phyloP scores from a whole-genome alignment of 164 flowering plant genomes.

The Chloranthus sessilifolius region DNA sequence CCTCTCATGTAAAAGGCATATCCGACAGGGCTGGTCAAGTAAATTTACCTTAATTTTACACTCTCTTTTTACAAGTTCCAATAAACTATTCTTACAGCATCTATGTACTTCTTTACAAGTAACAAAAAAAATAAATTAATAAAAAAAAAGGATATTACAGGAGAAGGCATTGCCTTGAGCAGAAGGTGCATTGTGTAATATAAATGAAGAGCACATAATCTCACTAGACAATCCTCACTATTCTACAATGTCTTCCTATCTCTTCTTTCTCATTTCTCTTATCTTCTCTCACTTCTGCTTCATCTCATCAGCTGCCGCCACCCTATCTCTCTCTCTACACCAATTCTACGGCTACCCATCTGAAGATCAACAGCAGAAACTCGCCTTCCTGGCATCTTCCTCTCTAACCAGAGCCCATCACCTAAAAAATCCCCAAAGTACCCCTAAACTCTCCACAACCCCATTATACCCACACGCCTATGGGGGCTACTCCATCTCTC shows the following conservation, averaged over 20 bases:
- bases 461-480: conserved; percentile 43
- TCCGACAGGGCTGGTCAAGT: no score
- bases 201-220: conserved; percentile 3
- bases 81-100: no score
- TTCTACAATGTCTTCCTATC: conserved; percentile 23
- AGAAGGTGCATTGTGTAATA: no score
- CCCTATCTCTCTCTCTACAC: conserved; percentile 29
- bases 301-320: conserved; percentile 11
- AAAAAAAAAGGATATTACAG: no score
- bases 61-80: no score
- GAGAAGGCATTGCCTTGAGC: no score
- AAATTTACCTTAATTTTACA: no score
- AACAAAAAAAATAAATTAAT: no score
- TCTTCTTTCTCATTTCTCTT: conserved; percentile 14
- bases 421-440: conserved; percentile 29
- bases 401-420: conserved; percentile 49
- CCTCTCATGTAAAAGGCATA: no score
- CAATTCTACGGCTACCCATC: conserved; percentile 18
- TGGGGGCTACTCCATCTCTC: conserved; percentile 55
- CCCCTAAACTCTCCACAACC: conserved; percentile 13
- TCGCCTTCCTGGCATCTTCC: conserved; percentile 28
- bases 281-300: conserved; percentile 9
- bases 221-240: background rate
- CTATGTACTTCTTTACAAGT: no score
- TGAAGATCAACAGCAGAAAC: conserved; percentile 21